Conservation (phyloP, 306 rosid genomes). For the Castanopsis chinensis region DNA sequence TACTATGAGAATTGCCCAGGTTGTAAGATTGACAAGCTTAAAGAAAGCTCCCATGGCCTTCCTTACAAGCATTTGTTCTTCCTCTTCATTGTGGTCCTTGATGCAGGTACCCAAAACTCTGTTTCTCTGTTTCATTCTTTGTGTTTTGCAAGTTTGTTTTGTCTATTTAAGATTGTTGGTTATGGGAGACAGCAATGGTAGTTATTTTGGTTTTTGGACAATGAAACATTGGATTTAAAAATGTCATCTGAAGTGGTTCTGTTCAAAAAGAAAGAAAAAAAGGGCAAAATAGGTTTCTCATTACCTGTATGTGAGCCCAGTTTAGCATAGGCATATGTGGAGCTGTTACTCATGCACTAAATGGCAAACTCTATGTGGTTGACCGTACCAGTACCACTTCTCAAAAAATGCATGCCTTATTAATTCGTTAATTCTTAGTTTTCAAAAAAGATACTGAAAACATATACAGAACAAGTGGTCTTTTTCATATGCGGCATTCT, state of each 20-base stretch:
- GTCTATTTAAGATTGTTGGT: not conserved
- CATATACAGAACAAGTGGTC: no score
- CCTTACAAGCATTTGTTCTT: constrained; percentile 18
- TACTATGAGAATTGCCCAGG: constrained; percentile 29
- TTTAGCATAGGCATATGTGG: no score
- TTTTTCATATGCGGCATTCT: no score
- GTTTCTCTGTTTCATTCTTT: not conserved
- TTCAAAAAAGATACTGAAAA: no score
- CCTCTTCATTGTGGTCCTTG: constrained; percentile 9
- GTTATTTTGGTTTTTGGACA: not conserved
- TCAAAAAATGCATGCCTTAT: no score
- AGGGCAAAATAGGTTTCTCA: no score
- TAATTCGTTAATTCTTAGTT: no score
- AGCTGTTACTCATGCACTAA: no score
- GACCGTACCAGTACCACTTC: no score
- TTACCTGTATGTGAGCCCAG: no score
- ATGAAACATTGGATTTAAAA: not conserved
- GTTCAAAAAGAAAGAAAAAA: not conserved
- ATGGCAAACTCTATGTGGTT: no score
- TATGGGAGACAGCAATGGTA: no score
- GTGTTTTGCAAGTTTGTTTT: not conserved
- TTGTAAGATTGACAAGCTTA: constrained; percentile 9
- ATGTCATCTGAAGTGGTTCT: not conserved
- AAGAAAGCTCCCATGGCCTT: constrained; percentile 3
- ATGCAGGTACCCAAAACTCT: constrained; percentile 12